Conservation (phyloP, 805 yeast species). For the Wickerhamiella brachini region DNA sequence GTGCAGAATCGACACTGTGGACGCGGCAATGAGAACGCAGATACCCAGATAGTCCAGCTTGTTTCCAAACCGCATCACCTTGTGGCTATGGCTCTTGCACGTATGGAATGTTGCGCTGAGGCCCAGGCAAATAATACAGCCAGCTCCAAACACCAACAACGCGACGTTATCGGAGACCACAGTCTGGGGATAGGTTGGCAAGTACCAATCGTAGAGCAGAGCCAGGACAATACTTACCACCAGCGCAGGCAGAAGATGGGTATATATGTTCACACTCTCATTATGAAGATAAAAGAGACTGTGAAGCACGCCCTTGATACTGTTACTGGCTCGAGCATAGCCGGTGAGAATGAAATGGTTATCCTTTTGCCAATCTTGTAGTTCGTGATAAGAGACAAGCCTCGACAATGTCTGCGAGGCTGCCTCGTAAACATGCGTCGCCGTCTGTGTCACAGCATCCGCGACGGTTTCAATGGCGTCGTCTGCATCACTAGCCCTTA, state of each 20-base stretch:
- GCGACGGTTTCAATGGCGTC: background rate
- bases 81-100: slow-evolving; percentile 49
- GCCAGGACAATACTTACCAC: slow-evolving; percentile 10
- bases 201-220: slow-evolving; percentile 8
- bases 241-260: slow-evolving; percentile 37
- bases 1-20: slow-evolving; percentile 39
- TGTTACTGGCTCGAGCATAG: slow-evolving; percentile 44
- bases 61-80: slow-evolving; percentile 43
- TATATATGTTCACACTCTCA: slow-evolving; percentile 58
- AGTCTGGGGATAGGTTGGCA: slow-evolving; percentile 20
- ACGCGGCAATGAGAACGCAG: slow-evolving; percentile 50
- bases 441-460: background rate
- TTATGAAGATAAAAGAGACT: slow-evolving; percentile 48
- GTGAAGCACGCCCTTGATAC: slow-evolving; percentile 32
- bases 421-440: background rate
- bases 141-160: slow-evolving; percentile 40
- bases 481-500: background rate
- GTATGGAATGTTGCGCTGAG: slow-evolving; percentile 57
- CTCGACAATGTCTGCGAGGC: background rate
- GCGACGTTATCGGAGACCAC: slow-evolving; percentile 35
- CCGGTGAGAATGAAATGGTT: slow-evolving; percentile 54
- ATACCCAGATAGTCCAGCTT: slow-evolving; percentile 68
- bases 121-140: slow-evolving; percentile 45
- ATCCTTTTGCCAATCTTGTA: slow-evolving; percentile 64
- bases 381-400: slow-evolving; percentile 26